A percentile compares a stretch with the other conserved stretches of the same genome.
Conservation (phyloP, 2,329 filamentous ascomycete genomes). For the Penicillium sp. region DNA sequence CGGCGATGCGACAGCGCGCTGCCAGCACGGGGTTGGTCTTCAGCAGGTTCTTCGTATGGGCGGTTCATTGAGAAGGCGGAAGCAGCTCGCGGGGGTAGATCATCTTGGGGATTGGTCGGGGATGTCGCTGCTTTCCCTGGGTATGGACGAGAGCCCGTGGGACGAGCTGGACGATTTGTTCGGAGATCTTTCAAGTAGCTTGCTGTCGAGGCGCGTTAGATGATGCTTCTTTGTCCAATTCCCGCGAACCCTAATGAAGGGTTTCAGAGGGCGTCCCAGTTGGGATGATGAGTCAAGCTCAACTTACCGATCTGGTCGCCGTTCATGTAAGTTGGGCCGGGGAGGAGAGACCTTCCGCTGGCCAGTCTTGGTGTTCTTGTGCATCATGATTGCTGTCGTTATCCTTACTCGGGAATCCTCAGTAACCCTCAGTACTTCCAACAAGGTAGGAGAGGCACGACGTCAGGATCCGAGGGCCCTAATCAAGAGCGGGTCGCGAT, state of each 20-base stretch:
- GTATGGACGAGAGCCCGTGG: conserved; percentile 61
- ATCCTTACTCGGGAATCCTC: not conserved
- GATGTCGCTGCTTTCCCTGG: conserved; percentile 49
- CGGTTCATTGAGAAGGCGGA: conserved; percentile 45
- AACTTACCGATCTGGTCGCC: conserved; percentile 49
- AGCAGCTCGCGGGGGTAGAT: conserved; percentile 42
- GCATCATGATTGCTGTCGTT: conserved; percentile 35
- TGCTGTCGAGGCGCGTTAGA: conserved; percentile 42
- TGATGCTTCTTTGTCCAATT: not conserved
- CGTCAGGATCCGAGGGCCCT: conserved; percentile 13
- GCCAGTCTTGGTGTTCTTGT: conserved; percentile 36
- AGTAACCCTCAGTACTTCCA: not conserved
- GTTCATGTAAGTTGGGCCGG: conserved; percentile 49
- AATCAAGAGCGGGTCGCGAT: conserved; percentile 12
- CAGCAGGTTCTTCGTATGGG: conserved; percentile 19
- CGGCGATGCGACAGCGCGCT: conserved; percentile 45
- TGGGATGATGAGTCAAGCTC: not conserved
- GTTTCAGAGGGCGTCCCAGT: not conserved
- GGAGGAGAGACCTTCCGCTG: conserved; percentile 50
- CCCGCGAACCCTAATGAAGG: not conserved
- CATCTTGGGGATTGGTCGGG: conserved; percentile 24
- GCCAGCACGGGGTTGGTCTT: conserved; percentile 36
- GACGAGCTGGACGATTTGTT: conserved; percentile 57
- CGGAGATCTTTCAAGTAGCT: conserved; percentile 62
- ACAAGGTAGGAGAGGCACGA: conserved; percentile 6